phyloP scores from a whole-genome alignment of 139 green algal species.

The Micractinium sp. region DNA sequence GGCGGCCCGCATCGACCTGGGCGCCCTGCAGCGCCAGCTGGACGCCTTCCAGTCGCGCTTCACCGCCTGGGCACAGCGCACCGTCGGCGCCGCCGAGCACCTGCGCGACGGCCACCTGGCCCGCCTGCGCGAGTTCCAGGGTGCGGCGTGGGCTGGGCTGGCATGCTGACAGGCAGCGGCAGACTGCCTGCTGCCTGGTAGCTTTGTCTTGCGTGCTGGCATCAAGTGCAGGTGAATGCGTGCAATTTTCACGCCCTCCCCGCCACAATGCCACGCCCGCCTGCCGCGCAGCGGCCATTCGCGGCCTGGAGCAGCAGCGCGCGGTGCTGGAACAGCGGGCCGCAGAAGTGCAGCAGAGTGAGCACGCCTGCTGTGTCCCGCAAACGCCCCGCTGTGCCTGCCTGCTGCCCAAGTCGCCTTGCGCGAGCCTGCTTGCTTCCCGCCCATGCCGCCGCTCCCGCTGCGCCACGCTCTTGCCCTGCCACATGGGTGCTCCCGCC shows the following conservation, averaged over 20 bases:
- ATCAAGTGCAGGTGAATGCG: not conserved
- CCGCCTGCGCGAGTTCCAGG: conserved; percentile 33
- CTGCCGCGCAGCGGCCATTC: conserved; percentile 23
- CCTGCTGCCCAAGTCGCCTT: not conserved
- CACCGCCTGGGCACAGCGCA: conserved; percentile 26
- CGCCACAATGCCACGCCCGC: not conserved
- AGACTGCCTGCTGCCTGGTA: not conserved
- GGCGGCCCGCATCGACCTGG: conserved; percentile 40
- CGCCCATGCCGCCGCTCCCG: not conserved
- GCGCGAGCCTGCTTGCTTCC: not conserved
- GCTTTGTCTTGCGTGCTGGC: too few relatives aligned
- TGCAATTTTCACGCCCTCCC: too few relatives aligned
- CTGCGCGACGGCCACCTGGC: conserved; percentile 18
- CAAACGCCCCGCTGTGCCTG: too few relatives aligned
- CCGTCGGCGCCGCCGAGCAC: conserved; percentile 25
- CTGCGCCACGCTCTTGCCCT: not conserved
- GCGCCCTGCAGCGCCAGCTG: conserved; percentile 41
- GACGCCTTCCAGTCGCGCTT: conserved; percentile 34
- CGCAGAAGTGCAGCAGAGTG: conserved; percentile 24
- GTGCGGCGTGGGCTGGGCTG: not conserved
- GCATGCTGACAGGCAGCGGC: not conserved
- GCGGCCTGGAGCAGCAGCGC: conserved; percentile 31
- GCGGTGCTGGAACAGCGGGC: conserved; percentile 20
- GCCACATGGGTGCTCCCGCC: too few relatives aligned
- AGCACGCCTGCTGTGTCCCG: not conserved